Evolutionary conservation across 2,329 filamentous ascomycete species (phyloP), one percentile per base, ranked within the genome.

Genomic region (Penicillium sp.): DNA sequence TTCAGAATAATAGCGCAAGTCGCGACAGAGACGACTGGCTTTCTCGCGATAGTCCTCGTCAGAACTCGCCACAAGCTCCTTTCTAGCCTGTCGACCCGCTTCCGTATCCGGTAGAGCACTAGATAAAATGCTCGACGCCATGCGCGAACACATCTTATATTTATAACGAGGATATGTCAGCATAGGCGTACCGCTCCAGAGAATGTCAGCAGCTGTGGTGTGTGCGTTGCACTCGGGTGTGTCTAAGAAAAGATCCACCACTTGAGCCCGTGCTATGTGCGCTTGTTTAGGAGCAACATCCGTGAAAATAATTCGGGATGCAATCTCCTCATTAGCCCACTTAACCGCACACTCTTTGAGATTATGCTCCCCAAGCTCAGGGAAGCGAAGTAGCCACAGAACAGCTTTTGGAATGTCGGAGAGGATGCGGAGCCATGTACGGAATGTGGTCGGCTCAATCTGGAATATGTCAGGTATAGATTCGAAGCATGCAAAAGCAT

Each of bases 131-230:
- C 91, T 96, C 6, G 94, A 92, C 6, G 93, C 94, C 89, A 99
- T 99, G 54, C 94, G 89, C 45, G 91, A 96, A 73, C 94, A 99
- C 94, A 99, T 99, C 74, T 99, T 99, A 76, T 97, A 97, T 51
- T 89, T 84, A 71, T 97, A 97, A 35, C 94, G 84, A 11, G 94
- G 92, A 28, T 94, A 80, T 0, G 94, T 99, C 26, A 99, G 79
- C 21, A 99, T 78, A 5, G 94, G 94, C 0, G 94, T 97, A 64
- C 92, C 95, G 52, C 90, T 95, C 94, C 94, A 99, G 6, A 99
- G 79, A 1, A 97, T 88, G 67, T 99, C 94, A 12, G 94, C 95
- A 1, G 94, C 94, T 1, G 94, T 99, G 1, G 94, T 99, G 72
- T 99, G 94, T 1, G 92, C 94, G 68, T 99, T 99, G 75, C 94